Evolutionary conservation across 1,139 yeast genomes (phyloP), one percentile per base, ranked within the genome.

Genomic region (Suhomyces ambrosiae): DNA sequence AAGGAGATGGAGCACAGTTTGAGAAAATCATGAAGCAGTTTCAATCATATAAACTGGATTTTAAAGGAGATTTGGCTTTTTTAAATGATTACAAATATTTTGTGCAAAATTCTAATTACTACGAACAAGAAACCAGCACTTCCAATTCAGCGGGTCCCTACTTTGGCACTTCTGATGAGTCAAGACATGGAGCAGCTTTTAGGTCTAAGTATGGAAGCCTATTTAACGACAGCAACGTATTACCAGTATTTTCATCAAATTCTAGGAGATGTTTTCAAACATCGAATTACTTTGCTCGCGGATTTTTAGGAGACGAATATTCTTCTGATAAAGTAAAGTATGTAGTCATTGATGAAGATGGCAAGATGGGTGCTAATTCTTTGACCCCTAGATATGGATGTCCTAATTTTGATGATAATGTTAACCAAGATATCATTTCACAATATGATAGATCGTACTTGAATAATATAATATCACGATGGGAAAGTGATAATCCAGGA

Each of bases 401-500:
- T 47, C 41, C 41, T 15, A 51, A 49, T 16, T 65, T 49, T 43
- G 48, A 63, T 32, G 47, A 44, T n/a, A 33, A 45, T 7, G 45
- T 38, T 5, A 49, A 54, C 37, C 50, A 46, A 7, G 57, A 44
- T 10, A 32, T 51, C 10, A 40, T 52, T 16, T 46, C 40, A 41
- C 40, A 60, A 23, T 53, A 50, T 44, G 46, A 50, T 5, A 31
- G 35, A 3, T 32, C 44, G 5, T 67, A 63, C 48, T 58, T 70
- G 42, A 44, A 53, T 7, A 48, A 49, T 3, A 72, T 76, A 15
- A 68, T 74, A 4, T 46, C 48, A 10, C 60, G 76, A 33, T 52
- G 74, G 38, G 64, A 63, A 40, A 37, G 36, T 5, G 61, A 64
- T 37, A 62, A 74, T 46, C 68, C 69, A 5, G 78, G 73, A 2